A percentile compares a stretch with the other conserved stretches of the same genome.
These are phyloP conservation scores for Sechiopsis laciniata DNA, from an alignment of 306 rosid species.

Conservation along the genomic window DNA sequence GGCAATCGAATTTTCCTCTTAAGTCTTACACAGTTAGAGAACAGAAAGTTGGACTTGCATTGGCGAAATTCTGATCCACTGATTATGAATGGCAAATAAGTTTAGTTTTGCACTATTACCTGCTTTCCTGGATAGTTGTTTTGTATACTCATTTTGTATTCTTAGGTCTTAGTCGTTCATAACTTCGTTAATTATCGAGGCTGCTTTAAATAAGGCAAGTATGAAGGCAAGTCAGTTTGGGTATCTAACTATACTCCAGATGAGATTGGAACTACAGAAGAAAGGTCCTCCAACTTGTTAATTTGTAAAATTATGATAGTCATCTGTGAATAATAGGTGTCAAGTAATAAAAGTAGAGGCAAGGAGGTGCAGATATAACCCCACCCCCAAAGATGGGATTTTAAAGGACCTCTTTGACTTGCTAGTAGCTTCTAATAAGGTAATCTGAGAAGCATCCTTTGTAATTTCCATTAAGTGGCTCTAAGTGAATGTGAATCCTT, in stretches of 20 bases:
- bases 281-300: slow-evolving; percentile 3
- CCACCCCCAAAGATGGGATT: neutral
- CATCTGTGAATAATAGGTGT: neutral
- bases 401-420: neutral
- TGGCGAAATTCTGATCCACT: slow-evolving; percentile 8
- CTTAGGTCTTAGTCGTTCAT: neutral
- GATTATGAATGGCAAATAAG: neutral
- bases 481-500: neutral
- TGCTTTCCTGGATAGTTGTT: neutral
- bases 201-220: neutral
- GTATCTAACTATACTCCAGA: neutral
- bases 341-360: neutral
- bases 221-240: neutral
- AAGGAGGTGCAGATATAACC: neutral
- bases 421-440: neutral
- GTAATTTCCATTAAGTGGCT: neutral
- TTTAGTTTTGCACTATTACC: neutral
- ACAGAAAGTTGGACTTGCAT: neutral
- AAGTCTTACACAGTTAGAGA: neutral
- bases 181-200: neutral
- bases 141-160: slow-evolving; percentile 2
- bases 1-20: neutral
- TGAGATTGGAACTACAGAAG: neutral
- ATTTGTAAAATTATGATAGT: neutral
- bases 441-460: neutral